Percentiles rank a stretch among this genome's conserved stretches.
phyloP scores from a whole-genome alignment of 1,139 yeast genomes.

The Debaryomyces sp. region DNA sequence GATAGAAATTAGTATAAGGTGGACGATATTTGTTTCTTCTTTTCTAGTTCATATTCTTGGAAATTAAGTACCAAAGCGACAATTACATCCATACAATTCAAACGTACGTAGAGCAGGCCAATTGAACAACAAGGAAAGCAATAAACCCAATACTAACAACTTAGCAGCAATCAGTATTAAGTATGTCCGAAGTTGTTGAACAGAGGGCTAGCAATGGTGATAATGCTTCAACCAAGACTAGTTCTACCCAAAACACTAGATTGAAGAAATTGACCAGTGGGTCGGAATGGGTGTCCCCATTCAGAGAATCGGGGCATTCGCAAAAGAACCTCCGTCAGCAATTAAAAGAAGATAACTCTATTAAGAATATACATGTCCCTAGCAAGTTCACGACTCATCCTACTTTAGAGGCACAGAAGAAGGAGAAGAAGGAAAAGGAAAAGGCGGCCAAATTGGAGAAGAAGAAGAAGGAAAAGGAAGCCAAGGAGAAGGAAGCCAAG shows the following conservation, averaged over 20 bases:
- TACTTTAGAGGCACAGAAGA: slow-evolving; percentile 38
- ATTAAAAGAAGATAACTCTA: slow-evolving; percentile 38
- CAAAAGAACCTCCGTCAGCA: slow-evolving; percentile 37
- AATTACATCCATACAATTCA: neutral
- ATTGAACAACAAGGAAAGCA: neutral
- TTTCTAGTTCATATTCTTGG: neutral
- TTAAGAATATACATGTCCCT: slow-evolving; percentile 42
- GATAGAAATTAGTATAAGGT: slow-evolving; percentile 1
- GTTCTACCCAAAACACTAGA: slow-evolving; percentile 17
- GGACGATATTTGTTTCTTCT: neutral
- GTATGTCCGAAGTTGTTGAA: slow-evolving; percentile 28
- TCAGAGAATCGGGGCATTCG: slow-evolving; percentile 33
- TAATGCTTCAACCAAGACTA: slow-evolving; percentile 10
- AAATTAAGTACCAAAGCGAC: neutral
- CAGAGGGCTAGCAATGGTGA: slow-evolving; percentile 14
- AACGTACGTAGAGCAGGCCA: neutral
- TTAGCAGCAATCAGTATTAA: slow-evolving; percentile 5
- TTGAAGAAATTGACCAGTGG: slow-evolving; percentile 44
- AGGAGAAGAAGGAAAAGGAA: slow-evolving; percentile 17
- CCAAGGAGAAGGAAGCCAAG: slow-evolving; percentile 2
- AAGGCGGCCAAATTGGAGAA: slow-evolving; percentile 14
- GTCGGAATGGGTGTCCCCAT: slow-evolving; percentile 55
- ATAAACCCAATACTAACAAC: neutral
- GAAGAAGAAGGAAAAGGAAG: slow-evolving; percentile 9
- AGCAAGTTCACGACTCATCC: slow-evolving; percentile 46